Base-by-base conservation (phyloP, 768 basidiomycete genomes). In the Phaeolepiota aurea region DNA sequence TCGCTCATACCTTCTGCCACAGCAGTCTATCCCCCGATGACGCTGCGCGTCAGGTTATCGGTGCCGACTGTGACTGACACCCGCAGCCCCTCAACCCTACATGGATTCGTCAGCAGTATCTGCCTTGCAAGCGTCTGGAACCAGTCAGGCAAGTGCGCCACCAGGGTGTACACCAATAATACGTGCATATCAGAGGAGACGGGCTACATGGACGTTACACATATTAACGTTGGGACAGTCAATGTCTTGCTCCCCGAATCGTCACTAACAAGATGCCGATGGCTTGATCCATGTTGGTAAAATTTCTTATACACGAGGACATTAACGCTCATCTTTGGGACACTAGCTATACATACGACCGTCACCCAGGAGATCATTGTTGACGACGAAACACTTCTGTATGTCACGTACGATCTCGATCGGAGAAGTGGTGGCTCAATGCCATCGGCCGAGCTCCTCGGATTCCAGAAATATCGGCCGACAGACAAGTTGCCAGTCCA, bases 361-460 rank as follows among this genome's bases (percentile, higher is more conserved):
- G 68, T 87, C 55, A 76, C 76, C 20, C 86, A 88, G 62, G 76
- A 86, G 62, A 63, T 88, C 49, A 64, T 77, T 42, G 70, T 77
- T 42, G 82, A 86, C 61, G 72, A 72, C 49, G 70, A 72, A 46
- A 69, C 76, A 13, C 62, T 84, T 38, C 72, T 84, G 39, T 73
- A 71, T 49, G 61, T 86, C 48, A 67, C 79, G 37, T 87, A 85
- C 56, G 75, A 82, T 48, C 63, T 87, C 49, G 77, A 82, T 51
- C 75, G 80, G 54, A 68, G 65, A 48, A 59, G 65, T 48, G 62
- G 65, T 23, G 65, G 65, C 44, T 54, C 59, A 41, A 62, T 69
- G 59, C 82, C 85, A 12, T 71, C 76, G 36, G 82, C 74, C 44
- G 71, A 79, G 52, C 65, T 87, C 46, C 41, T 76, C 47, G 71